Conservation (phyloP, 371 early-diverging fungal species). For the Mortierella sp. region DNA sequence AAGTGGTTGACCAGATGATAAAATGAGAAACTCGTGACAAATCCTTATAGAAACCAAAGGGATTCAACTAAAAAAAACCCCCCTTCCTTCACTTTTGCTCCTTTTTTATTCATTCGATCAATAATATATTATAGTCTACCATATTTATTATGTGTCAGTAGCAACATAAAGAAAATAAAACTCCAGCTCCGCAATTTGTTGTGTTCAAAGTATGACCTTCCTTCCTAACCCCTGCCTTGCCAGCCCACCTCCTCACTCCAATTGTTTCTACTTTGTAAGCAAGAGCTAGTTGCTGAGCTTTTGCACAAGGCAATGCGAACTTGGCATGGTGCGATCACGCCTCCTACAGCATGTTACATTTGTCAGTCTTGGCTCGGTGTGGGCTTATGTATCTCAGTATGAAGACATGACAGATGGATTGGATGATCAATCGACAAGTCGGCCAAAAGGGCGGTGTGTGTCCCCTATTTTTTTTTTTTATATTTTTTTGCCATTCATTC, state of each 20-base stretch:
- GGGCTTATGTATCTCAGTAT: not conserved
- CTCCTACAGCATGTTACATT: not conserved
- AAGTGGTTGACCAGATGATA: constrained; percentile 10
- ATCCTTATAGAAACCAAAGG: constrained; percentile 14
- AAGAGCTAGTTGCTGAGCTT: not conserved
- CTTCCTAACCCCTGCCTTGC: not conserved
- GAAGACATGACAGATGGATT: not conserved
- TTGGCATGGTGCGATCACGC: constrained; percentile 14
- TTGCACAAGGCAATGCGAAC: not conserved
- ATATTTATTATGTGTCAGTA: constrained; percentile 2
- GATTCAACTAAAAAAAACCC: not conserved
- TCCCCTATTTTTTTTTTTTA: too few species aligned
- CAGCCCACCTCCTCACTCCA: not conserved
- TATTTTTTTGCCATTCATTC: constrained; percentile 2
- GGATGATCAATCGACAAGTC: constrained; percentile 6
- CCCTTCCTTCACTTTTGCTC: constrained; percentile 6
- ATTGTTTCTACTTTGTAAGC: not conserved
- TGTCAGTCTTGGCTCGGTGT: not conserved
- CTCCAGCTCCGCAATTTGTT: not conserved
- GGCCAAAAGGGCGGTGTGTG: not conserved
- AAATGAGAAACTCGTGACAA: constrained; percentile 9
- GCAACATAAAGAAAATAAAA: not conserved
- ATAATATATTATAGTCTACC: not conserved
- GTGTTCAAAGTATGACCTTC: not conserved
- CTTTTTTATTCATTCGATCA: not conserved